phyloP scores from a whole-genome alignment of 306 rosid species.

The Biancaea sappan region DNA sequence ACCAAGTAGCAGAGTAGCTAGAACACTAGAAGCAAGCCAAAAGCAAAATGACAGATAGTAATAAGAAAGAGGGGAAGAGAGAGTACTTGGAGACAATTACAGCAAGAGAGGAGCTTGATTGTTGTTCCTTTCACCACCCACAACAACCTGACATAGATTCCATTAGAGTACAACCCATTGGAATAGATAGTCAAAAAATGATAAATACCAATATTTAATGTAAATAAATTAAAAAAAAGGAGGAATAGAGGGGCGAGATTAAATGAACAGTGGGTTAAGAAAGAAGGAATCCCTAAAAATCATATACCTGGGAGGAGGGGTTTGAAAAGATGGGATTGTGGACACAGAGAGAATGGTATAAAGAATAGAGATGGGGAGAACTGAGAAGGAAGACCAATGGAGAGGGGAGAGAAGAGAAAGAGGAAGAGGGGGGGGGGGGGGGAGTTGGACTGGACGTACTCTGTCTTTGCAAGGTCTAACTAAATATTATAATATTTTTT shows the following conservation, averaged over 20 bases:
- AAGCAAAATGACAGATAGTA: neutral
- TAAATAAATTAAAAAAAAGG: neutral
- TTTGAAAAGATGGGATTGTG: conserved; percentile 40
- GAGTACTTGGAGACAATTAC: conserved; percentile 35
- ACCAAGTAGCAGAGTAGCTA: conserved; percentile 37
- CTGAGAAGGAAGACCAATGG: conserved; percentile 20
- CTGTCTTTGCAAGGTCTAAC: conserved; percentile 1
- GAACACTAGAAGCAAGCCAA: conserved; percentile 39
- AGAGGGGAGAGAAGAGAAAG: too few species aligned
- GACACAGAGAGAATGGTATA: conserved; percentile 35
- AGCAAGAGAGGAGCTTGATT: too few species aligned
- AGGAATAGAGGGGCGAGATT: conserved; percentile 20
- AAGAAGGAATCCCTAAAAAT: conserved; percentile 41
- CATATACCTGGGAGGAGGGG: conserved; percentile 48
- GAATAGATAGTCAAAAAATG: conserved; percentile 43
- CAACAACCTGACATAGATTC: conserved; percentile 72
- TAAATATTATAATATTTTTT: conserved; percentile 28
- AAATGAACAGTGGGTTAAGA: conserved; percentile 35
- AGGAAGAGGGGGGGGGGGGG: conserved; percentile 31
- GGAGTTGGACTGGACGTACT: conserved; percentile 35
- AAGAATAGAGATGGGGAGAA: conserved; percentile 26
- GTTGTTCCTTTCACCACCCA: conserved; percentile 33
- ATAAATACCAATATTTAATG: conserved; percentile 13
- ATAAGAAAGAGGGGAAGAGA: conserved; percentile 15
- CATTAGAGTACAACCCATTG: conserved; percentile 47